Conservation (phyloP, 345 rosid genomes). For the Chamaenerion angustifolium region DNA sequence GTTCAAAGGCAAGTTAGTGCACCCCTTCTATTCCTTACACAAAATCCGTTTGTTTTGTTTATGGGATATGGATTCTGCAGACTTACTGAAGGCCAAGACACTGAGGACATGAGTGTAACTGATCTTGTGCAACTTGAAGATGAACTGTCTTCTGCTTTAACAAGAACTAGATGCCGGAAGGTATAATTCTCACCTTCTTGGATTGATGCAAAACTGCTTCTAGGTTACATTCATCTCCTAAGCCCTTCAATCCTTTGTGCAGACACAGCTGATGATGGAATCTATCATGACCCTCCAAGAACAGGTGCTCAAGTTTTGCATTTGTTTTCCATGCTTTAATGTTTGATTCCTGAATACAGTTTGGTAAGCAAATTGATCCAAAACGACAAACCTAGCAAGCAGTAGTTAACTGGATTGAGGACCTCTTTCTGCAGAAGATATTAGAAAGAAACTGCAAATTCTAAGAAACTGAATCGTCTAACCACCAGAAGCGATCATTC, state of each 20-base stretch:
- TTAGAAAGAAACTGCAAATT: too few species aligned
- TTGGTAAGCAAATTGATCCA: too few species aligned
- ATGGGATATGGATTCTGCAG: conserved; percentile 14
- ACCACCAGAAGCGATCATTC: not conserved
- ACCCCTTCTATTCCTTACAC: not conserved
- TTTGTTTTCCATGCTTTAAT: too few species aligned
- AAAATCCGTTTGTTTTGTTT: not conserved
- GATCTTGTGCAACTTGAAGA: conserved; percentile 24
- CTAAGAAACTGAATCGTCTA: too few species aligned
- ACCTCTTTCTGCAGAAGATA: too few species aligned
- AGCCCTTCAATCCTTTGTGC: conserved; percentile 2
- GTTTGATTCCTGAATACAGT: too few species aligned
- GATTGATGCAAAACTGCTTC: too few species aligned
- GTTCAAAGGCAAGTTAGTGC: conserved; percentile 24
- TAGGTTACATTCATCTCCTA: too few species aligned
- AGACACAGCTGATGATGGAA: conserved; percentile 23
- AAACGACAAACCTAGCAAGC: too few species aligned
- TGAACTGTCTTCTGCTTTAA: conserved; percentile 15
- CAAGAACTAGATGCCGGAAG: conserved; percentile 23
- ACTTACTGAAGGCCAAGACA: conserved; percentile 17
- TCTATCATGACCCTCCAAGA: conserved; percentile 19
- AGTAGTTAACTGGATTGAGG: too few species aligned
- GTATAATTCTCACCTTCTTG: conserved; percentile 7
- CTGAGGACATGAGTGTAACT: conserved; percentile 14
- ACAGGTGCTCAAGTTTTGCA: conserved; percentile 17